Conservation (phyloP, 768 basidiomycete species). For the Suillus cothurnatus region DNA sequence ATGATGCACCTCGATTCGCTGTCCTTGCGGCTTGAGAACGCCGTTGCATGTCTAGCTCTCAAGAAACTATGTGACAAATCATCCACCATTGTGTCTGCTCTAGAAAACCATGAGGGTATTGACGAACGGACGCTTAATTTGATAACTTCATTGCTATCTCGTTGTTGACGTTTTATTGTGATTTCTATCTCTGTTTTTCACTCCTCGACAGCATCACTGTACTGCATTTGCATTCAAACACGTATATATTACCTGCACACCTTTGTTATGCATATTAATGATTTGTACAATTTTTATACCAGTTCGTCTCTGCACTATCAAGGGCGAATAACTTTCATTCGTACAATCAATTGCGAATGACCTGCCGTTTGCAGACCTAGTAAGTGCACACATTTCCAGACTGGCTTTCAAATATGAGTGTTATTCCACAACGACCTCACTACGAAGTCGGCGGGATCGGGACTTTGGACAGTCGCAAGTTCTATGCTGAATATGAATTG, state of each 20-base stretch:
- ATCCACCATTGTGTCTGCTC: conserved; percentile 36
- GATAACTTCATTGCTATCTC: conserved; percentile 38
- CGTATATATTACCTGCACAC: conserved; percentile 2
- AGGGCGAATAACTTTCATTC: background rate
- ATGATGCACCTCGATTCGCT: conserved; percentile 77
- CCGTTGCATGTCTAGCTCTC: conserved; percentile 41
- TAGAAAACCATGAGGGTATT: conserved; percentile 40
- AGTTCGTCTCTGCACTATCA: background rate
- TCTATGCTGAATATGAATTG: conserved; percentile 41
- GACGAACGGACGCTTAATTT: conserved; percentile 52
- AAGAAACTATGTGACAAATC: conserved; percentile 15
- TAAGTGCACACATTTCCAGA: background rate
- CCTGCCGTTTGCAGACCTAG: background rate
- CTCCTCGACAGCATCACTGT: conserved; percentile 1
- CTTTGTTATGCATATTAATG: conserved; percentile 8
- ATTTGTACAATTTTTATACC: conserved; percentile 4
- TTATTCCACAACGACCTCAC: conserved; percentile 58
- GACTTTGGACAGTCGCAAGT: conserved; percentile 41
- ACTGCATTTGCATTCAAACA: conserved; percentile 7
- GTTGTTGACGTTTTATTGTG: conserved; percentile 18
- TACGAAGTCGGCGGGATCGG: conserved; percentile 47
- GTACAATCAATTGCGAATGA: background rate
- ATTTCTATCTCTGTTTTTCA: conserved; percentile 6
- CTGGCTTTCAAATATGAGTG: conserved; percentile 34
- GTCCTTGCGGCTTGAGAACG: conserved; percentile 75